Evolutionary conservation across 2,329 filamentous ascomycete species (phyloP).

Genomic region (Diplodia sapinea): DNA sequence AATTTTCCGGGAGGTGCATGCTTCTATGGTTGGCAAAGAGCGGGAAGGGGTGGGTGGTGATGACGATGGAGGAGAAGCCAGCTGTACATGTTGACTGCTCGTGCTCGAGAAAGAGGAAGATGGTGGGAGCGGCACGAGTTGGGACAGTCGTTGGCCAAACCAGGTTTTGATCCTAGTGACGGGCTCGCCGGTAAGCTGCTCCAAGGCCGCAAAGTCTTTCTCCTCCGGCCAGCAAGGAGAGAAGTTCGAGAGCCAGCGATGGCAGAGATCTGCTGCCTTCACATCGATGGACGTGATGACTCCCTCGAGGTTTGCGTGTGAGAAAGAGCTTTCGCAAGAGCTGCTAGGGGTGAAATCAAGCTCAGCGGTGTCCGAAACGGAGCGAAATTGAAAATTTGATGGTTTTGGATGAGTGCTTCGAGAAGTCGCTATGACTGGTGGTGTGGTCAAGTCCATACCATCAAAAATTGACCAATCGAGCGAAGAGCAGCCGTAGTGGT

Average conservation of each 20-base stretch:
- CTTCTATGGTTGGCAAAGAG: not conserved
- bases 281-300: not conserved
- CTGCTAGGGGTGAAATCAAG: not conserved
- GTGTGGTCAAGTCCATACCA: not conserved
- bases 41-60: not conserved
- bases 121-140: not conserved
- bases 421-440: not conserved
- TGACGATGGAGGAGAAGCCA: not conserved
- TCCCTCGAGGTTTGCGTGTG: not conserved
- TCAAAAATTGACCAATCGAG: not conserved
- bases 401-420: not conserved
- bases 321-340: not conserved
- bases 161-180: constrained; percentile 1
- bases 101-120: not conserved
- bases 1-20: not conserved
- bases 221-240: constrained; percentile 13
- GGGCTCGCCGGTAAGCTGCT: constrained; percentile 7
- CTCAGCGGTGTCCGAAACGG: not conserved
- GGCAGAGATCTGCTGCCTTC: constrained; percentile 9
- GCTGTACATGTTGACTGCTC: not conserved
- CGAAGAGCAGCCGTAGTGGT: not conserved
- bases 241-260: constrained; percentile 7
- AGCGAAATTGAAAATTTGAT: not conserved
- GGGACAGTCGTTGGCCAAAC: constrained; percentile 8
- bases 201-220: constrained; percentile 9